A percentile compares a stretch with the other conserved stretches of the same genome.
These are phyloP conservation scores for Dendrobium nobile DNA, from an alignment of 106 monocot genomes.

Conservation along the genomic window DNA sequence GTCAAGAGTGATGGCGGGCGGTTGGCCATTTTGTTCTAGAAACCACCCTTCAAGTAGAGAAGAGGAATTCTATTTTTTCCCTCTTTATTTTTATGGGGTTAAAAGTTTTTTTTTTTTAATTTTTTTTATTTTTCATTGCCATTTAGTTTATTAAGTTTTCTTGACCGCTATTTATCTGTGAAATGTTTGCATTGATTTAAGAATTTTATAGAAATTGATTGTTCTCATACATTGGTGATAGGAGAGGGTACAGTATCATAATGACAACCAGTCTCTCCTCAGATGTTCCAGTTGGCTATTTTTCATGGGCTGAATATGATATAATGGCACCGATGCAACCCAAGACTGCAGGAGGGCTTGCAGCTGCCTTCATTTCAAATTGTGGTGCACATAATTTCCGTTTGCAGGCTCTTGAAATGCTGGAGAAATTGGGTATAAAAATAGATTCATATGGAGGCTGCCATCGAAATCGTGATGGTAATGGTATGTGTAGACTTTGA, in stretches of 20 bases:
- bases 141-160: neutral
- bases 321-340: constrained; percentile 78
- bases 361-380: constrained; percentile 90
- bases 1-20: too few species aligned
- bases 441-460: constrained; percentile 87
- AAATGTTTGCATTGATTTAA: neutral
- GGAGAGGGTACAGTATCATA: constrained; percentile 57
- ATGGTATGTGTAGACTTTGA: constrained; percentile 30
- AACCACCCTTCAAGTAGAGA: too few species aligned
- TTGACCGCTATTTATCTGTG: neutral
- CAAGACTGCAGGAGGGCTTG: constrained; percentile 65
- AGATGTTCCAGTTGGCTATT: constrained; percentile 89
- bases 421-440: constrained; percentile 46
- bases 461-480: constrained; percentile 68
- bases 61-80: neutral
- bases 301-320: constrained; percentile 92
- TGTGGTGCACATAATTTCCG: constrained; percentile 87
- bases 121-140: neutral
- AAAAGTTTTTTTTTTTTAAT: neutral
- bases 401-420: constrained; percentile 58
- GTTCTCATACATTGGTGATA: neutral
- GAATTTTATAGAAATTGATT: constrained; percentile 2
- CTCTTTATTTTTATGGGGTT: neutral
- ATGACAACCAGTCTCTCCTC: constrained; percentile 91
- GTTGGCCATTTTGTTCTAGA: too few species aligned